Percentiles rank a stretch among this genome's conserved stretches.
These are phyloP conservation scores for Petrea volubilis DNA, from an alignment of 257 asterid species.

Conservation along the genomic window DNA sequence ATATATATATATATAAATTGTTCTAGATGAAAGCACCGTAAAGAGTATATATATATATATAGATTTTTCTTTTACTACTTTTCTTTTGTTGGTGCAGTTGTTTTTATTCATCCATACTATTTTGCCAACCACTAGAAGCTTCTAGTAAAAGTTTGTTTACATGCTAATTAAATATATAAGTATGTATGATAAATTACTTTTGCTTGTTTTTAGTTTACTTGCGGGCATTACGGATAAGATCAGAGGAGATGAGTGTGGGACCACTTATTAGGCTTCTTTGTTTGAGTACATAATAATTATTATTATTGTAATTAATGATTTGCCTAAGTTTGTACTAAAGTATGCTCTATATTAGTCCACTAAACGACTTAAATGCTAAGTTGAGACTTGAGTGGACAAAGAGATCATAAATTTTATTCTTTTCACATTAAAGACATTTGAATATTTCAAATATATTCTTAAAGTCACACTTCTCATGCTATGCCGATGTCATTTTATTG, in stretches of 20 bases:
- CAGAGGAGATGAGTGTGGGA: neutral
- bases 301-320: neutral
- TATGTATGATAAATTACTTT: neutral
- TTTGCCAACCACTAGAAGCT: conserved; percentile 13
- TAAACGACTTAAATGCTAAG: neutral
- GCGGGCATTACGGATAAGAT: conserved; percentile 7
- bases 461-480: too few species aligned
- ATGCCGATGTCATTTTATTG: too few species aligned
- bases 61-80: too few species aligned
- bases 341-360: neutral
- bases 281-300: neutral
- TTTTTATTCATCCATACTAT: neutral
- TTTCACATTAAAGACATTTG: too few species aligned
- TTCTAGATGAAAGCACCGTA: too few species aligned
- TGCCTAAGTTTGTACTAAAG: neutral
- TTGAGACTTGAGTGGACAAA: too few species aligned
- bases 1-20: too few species aligned
- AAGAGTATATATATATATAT: too few species aligned
- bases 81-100: too few species aligned
- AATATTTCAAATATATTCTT: too few species aligned
- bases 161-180: neutral
- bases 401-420: too few species aligned
- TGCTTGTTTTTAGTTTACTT: neutral
- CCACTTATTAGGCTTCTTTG: neutral
- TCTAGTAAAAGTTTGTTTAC: conserved; percentile 2